A percentile compares a stretch with the other conserved stretches of the same genome.
Conservation (phyloP, 2,329 filamentous ascomycete species). For the Orbilia quercus region DNA sequence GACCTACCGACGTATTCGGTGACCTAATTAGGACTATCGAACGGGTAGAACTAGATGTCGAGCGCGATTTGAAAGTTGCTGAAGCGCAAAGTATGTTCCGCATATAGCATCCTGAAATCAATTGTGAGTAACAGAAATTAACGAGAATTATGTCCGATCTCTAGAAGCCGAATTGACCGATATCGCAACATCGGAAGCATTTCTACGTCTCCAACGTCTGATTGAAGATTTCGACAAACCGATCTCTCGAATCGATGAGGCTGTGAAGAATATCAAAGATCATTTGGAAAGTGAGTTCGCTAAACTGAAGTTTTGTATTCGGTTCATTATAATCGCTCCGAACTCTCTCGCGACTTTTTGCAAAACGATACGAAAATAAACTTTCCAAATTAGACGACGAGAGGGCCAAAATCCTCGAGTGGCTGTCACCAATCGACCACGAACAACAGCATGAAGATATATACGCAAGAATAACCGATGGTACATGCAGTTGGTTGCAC, state of each 20-base stretch:
- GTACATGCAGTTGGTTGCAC: conserved; percentile 58
- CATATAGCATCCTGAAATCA: too few relatives aligned
- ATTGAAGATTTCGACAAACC: conserved; percentile 56
- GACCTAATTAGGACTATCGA: not conserved
- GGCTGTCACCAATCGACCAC: conserved; percentile 59
- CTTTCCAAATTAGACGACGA: conserved; percentile 47
- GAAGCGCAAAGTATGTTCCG: conserved; percentile 16
- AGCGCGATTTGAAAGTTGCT: not conserved
- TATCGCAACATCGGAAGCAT: not conserved
- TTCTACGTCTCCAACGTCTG: conserved; percentile 32
- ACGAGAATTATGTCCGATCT: conserved; percentile 1
- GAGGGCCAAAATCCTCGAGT: conserved; percentile 58
- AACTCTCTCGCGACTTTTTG: not conserved
- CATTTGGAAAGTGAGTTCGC: conserved; percentile 28
- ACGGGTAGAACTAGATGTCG: not conserved
- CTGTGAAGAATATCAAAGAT: conserved; percentile 44
- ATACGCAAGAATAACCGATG: conserved; percentile 34
- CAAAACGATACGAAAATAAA: not conserved
- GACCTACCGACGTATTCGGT: not conserved
- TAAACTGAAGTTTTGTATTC: not conserved
- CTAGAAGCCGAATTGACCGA: not conserved
- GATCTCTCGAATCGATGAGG: conserved; percentile 56
- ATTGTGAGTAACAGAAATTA: not conserved
- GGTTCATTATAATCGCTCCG: too few relatives aligned
- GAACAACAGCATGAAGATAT: conserved; percentile 55